Evolutionary conservation across 306 rosid genomes (phyloP), one percentile per base, ranked within the genome.

Genomic region (Vicia villosa): DNA sequence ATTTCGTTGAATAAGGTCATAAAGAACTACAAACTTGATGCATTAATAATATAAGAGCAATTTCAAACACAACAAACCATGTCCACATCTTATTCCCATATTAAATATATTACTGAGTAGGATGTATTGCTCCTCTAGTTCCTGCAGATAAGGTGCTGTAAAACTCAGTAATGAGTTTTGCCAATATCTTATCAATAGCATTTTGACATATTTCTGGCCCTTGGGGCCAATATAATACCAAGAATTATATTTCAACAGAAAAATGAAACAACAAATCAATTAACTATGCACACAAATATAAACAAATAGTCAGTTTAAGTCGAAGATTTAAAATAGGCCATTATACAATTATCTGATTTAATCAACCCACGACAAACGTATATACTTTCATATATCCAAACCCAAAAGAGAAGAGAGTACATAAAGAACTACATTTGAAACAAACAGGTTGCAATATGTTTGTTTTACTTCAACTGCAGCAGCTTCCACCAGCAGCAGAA

Each of bases 401-500:
- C 70, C 75, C 84, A 73, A 72, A 63, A 73, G 59, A 49, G 52
- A 66, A 45, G 59, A 67, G 55, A 70, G 38, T 30, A 65, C 71
- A 54, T 42, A 37, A 64, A 68, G 60, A 46, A 41, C 59, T 69
- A 52, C 34, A 70, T 41, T n/a, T 7, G 72, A 77, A 55, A 63
- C 72, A 80, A 22, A 74, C 41, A 51, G 57, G 56, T 54, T 70
- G 77, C 50, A 42, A 79, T 71, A 60, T 65, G 54, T 75, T 60
- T 65, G 54, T 75, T 60, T 78, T 73, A 17, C 66, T 87, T 94
- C 81, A 94, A 91, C 77, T 70, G 88, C 99, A 95, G 77, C 99
- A 95, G 69, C 88, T 84, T 68, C 97, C 97, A 28, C 75, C 87
- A 21, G 91, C 77, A 20, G 99, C 74, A 73, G 96, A 81, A 21